Conservation (phyloP, 371 early-diverging fungal genomes). For the Blakeslea trispora region DNA sequence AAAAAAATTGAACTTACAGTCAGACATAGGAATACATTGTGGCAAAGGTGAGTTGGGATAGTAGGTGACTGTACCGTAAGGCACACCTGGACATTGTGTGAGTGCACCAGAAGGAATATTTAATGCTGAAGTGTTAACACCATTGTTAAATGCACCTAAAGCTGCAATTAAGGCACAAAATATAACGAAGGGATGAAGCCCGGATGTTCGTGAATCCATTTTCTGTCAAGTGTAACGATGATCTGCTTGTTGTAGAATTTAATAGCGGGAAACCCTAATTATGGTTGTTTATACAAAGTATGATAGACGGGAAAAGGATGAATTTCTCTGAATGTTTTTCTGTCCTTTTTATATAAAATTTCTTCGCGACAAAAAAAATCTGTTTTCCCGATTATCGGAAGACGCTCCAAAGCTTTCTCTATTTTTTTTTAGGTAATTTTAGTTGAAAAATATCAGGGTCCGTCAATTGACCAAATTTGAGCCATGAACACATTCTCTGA, state of each 20-base stretch:
- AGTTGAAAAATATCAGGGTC: background rate
- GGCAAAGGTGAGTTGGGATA: slow-evolving; percentile 42
- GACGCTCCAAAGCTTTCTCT: background rate
- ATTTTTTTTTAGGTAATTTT: too few relatives aligned
- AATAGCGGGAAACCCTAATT: too few relatives aligned
- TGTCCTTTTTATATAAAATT: background rate
- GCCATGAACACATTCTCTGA: background rate
- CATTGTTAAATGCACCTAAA: slow-evolving; percentile 47
- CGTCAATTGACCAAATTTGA: background rate
- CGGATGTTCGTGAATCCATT: slow-evolving; percentile 13
- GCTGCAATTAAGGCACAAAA: slow-evolving; percentile 47
- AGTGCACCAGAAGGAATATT: slow-evolving; percentile 49
- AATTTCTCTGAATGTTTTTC: background rate
- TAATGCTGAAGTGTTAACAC: slow-evolving; percentile 50
- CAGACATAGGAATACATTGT: slow-evolving; percentile 48
- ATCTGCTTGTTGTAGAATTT: too few relatives aligned
- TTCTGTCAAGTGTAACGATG: too few relatives aligned
- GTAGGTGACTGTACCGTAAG: slow-evolving; percentile 40
- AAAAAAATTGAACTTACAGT: slow-evolving; percentile 9
- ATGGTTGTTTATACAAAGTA: background rate
- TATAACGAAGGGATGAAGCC: slow-evolving; percentile 33
- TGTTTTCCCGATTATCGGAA: background rate
- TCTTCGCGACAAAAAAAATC: background rate
- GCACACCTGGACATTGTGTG: slow-evolving; percentile 40
- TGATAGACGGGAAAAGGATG: background rate